Base-by-base conservation (phyloP, 2,329 filamentous ascomycete species). In the Fusarium gaditjirri region DNA sequence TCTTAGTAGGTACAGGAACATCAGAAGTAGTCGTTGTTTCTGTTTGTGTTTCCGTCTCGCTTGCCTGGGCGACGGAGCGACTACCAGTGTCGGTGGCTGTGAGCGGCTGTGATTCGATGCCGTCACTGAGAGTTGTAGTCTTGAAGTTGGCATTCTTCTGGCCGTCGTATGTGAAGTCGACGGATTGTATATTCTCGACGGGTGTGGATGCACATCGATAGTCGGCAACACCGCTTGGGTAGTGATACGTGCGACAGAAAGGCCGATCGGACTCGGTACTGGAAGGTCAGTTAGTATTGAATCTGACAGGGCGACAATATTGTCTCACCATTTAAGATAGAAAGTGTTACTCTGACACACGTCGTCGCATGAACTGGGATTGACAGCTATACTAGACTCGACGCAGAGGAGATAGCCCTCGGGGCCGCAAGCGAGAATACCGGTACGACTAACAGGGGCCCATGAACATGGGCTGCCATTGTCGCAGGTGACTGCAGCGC, bases 221-320 rank as follows among this genome's bases (percentile, higher is more conserved):
- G 12, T 63, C 58, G 23, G 1, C 2, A 3, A 64, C 5, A 2
- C 58, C 61, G 2, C 61, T n/a, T 10, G 58, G 58, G 13, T 23
- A 64, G 9, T 5, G 8, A n/a, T 64, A 64, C 1, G 61, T 64
- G n/a, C 61, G 61, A 2, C 61, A 64, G 1, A 39, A 55, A 9
- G 61, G 61, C 0, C 27, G 27, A 29, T 64, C 39, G 5, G 33
- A 29, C 2, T 63, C 2, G 2, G 61, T 64, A 23, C 61, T 64
- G 2, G 0, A 25, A 21, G 7, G 2, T 1, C 0, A 2, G 9
- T 56, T 29, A 29, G 27, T 29, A 8, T 29, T 29, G 27, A 31
- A 5, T 6, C 9, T 10, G 6, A 35, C 0, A 14, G 8, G 1
- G 16, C 11, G n/a, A 35, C 8, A 14, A 12, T 50, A 14, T 6